Evolutionary conservation across 2,329 filamentous ascomycete species (phyloP).

Genomic region (Xylaria sp.): DNA sequence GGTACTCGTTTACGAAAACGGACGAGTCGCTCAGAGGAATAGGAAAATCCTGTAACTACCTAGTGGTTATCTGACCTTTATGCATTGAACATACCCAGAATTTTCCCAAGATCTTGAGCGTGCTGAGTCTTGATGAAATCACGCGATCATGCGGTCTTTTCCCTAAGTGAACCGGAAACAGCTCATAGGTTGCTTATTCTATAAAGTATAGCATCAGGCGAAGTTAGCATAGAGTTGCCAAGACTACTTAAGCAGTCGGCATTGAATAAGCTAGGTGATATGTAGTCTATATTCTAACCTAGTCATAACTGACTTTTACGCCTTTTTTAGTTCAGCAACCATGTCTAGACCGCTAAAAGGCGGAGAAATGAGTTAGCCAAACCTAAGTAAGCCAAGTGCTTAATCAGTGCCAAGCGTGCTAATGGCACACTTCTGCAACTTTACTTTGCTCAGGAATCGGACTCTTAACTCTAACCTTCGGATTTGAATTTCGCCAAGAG

Average conservation of each 20-base stretch:
- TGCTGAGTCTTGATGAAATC: constrained; percentile 12
- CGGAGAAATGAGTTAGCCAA: background rate
- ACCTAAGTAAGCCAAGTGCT: background rate
- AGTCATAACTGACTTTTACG: background rate
- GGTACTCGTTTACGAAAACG: background rate
- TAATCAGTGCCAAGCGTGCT: background rate
- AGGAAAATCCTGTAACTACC: background rate
- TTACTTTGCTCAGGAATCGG: background rate
- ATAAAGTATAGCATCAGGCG: background rate
- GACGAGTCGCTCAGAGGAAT: background rate
- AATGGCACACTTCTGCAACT: background rate
- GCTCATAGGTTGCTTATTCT: background rate
- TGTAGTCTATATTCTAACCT: background rate
- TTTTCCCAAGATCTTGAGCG: constrained; percentile 3
- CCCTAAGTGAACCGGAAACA: constrained; percentile 10
- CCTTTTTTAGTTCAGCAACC: no score
- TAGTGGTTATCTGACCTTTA: constrained; percentile 5
- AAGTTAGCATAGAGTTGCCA: constrained; percentile 5
- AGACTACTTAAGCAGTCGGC: background rate
- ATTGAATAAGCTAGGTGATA: constrained; percentile 8
- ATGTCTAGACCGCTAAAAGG: background rate
- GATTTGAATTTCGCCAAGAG: no score
- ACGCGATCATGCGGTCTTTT: constrained; percentile 5
- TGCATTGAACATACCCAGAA: constrained; percentile 7
- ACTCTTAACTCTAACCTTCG: background rate